These are phyloP conservation scores for Eucommia ulmoides DNA, from an alignment of 257 asterid species.

Conservation along the genomic window DNA sequence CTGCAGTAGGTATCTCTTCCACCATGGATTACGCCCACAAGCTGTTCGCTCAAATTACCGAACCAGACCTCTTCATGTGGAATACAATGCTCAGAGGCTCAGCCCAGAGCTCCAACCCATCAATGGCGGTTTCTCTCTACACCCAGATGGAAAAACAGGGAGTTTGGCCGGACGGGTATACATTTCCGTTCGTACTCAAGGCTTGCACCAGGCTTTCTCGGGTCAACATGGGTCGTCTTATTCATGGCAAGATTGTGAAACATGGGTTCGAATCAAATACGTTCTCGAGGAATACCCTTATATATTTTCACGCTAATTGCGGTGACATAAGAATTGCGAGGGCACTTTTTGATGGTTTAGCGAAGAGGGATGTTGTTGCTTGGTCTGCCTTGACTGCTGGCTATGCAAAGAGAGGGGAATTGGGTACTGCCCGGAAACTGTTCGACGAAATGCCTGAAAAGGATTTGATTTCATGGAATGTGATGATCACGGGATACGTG, in stretches of 20 bases:
- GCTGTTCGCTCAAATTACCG: conserved; percentile 41
- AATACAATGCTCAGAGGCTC: conserved; percentile 74
- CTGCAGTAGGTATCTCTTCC: conserved; percentile 18
- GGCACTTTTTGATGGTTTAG: conserved; percentile 29
- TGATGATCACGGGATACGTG: conserved; percentile 64
- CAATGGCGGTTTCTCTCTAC: conserved; percentile 29
- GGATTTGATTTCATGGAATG: conserved; percentile 74
- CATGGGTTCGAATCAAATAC: conserved; percentile 58
- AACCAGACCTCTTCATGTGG: conserved; percentile 61
- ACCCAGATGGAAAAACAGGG: conserved; percentile 25
- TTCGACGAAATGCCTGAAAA: conserved; percentile 54
- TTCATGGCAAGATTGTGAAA: conserved; percentile 54
- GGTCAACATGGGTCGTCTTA: conserved; percentile 28
- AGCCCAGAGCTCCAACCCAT: conserved; percentile 59
- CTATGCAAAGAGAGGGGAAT: conserved; percentile 53
- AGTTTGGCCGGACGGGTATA: conserved; percentile 38
- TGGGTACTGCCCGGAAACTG: conserved; percentile 31
- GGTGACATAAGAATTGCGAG: conserved; percentile 47
- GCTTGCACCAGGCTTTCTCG: conserved; percentile 56
- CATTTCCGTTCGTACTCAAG: conserved; percentile 53
- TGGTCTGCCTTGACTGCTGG: conserved; percentile 78
- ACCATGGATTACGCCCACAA: conserved; percentile 44
- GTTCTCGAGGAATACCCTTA: conserved; percentile 46
- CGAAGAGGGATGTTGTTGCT: conserved; percentile 51
- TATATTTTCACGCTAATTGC: conserved; percentile 57